Evolutionary conservation across 2,329 filamentous ascomycete species (phyloP).

Genomic region (Pyricularia sp.): DNA sequence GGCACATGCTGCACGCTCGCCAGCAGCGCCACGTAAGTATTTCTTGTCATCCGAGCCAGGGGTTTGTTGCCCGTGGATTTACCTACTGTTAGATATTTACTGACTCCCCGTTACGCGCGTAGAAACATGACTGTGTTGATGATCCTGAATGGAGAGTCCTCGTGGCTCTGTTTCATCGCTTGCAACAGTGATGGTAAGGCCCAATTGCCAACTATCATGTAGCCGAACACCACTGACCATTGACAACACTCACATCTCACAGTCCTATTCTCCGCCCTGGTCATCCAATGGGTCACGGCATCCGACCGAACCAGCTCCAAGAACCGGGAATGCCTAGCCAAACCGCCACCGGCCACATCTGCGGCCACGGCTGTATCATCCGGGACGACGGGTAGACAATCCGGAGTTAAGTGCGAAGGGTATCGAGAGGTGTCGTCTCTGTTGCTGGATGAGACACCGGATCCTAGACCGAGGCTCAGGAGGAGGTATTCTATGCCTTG

Average conservation of each 20-base stretch:
- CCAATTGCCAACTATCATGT: background rate
- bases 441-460: background rate
- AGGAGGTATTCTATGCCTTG: background rate
- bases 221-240: too few species aligned
- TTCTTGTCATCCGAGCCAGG: background rate
- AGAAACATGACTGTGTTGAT: background rate
- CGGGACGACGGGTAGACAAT: background rate
- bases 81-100: background rate
- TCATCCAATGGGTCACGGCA: constrained; percentile 34
- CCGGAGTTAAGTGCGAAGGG: background rate
- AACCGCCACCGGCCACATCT: background rate
- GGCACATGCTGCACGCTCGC: background rate
- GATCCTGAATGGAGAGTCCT: background rate
- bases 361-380: background rate
- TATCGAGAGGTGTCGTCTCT: background rate
- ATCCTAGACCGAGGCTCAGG: background rate
- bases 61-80: background rate
- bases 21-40: background rate
- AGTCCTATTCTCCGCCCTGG: constrained; percentile 41
- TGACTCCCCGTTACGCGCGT: background rate
- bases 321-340: background rate
- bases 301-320: constrained; percentile 18
- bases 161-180: background rate
- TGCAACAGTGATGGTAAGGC: background rate
- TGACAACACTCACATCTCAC: background rate